Evolutionary conservation across 2,329 filamentous ascomycete genomes (phyloP).

Genomic region (Alternaria gaisen): DNA sequence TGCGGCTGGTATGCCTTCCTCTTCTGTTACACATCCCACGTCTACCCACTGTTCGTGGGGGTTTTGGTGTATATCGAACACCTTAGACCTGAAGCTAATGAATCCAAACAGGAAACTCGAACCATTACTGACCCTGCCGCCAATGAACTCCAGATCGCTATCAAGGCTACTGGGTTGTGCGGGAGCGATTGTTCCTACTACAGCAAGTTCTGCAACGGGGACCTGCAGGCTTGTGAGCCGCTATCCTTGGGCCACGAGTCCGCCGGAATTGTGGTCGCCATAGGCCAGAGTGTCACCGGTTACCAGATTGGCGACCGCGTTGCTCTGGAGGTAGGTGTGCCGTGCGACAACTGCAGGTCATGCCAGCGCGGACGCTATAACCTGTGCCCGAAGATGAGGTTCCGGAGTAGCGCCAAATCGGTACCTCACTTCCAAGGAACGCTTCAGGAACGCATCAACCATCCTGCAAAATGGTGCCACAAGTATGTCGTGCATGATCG

Average conservation of each 20-base stretch:
- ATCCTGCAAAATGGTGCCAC: conserved; percentile 56
- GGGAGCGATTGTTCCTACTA: conserved; percentile 77
- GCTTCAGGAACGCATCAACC: conserved; percentile 55
- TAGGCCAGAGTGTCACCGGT: conserved; percentile 49
- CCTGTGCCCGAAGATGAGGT: conserved; percentile 54
- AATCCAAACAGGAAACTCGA: conserved; percentile 61
- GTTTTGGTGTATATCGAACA: conserved; percentile 28
- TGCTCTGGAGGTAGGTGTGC: conserved; percentile 54
- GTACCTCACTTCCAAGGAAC: conserved; percentile 56
- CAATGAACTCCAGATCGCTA: conserved; percentile 70
- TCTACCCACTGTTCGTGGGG: conserved; percentile 45
- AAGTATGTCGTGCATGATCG: conserved; percentile 52
- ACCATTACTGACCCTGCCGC: conserved; percentile 62
- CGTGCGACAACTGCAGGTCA: conserved; percentile 53
- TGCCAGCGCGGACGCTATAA: conserved; percentile 56
- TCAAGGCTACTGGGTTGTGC: conserved; percentile 73
- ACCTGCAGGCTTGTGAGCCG: conserved; percentile 71
- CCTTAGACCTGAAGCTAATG: conserved; percentile 33
- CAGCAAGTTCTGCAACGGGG: conserved; percentile 76
- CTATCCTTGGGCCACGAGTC: conserved; percentile 64
- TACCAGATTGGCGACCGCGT: conserved; percentile 53
- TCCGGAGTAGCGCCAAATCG: conserved; percentile 55
- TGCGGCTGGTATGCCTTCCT: conserved; percentile 52
- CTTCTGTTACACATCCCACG: conserved; percentile 46
- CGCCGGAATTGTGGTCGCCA: conserved; percentile 50